A percentile compares a stretch with the other conserved stretches of the same genome.
Conservation (phyloP, 1,284 basidiomycete species). For the Microbotryum intermedium region DNA sequence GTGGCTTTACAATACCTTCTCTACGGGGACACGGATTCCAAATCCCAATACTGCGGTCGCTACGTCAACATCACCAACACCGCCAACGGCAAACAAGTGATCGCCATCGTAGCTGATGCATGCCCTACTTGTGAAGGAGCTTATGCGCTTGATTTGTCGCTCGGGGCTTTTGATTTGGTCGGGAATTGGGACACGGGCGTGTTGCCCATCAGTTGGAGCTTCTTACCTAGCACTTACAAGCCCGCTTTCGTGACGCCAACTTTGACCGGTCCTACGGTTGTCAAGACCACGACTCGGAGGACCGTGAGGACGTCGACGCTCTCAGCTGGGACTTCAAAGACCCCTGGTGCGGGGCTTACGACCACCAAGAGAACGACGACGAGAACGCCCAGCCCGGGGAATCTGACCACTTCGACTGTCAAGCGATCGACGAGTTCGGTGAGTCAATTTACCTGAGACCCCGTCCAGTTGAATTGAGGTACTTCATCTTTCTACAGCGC, state of each 20-base stretch:
- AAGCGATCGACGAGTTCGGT: no score
- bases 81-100: conserved; percentile 9
- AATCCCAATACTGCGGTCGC: conserved; percentile 58
- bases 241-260: no score
- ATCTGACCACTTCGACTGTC: no score
- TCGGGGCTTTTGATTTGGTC: conserved; percentile 60
- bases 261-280: no score
- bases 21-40: conserved; percentile 47
- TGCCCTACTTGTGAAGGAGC: conserved; percentile 68
- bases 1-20: conserved; percentile 31
- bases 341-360: not conserved
- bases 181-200: conserved; percentile 51
- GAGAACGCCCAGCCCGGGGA: no score
- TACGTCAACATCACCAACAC: conserved; percentile 57
- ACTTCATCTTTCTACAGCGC: no score
- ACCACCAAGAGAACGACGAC: no score
- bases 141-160: conserved; percentile 71
- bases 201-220: conserved; percentile 40
- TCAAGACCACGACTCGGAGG: no score
- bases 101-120: conserved; percentile 46
- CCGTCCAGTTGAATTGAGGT: no score
- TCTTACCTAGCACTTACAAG: not conserved
- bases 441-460: no score
- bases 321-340: not conserved
- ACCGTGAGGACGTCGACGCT: no score